Evolutionary conservation across 129 eudicot species (phyloP).

Genomic region (Silybum marianum): DNA sequence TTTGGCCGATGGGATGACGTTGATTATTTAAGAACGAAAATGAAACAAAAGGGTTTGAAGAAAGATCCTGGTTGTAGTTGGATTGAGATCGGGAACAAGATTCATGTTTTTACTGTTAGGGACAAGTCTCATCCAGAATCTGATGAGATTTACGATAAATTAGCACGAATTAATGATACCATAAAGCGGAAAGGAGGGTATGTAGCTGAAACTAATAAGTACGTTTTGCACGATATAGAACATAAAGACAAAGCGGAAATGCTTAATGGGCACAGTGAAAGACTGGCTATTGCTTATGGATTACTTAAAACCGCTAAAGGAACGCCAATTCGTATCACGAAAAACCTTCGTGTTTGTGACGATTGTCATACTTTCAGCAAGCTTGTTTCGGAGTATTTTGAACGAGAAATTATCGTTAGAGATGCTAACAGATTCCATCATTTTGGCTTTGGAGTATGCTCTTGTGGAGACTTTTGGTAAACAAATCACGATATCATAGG

Average conservation of each 20-base stretch:
- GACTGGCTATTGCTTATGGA: conserved; percentile 79
- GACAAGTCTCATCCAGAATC: conserved; percentile 76
- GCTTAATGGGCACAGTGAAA: conserved; percentile 77
- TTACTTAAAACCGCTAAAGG: conserved; percentile 50
- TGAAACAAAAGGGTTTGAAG: conserved; percentile 67
- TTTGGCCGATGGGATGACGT: conserved; percentile 71
- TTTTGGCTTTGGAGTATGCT: conserved; percentile 73
- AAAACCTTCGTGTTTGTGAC: conserved; percentile 79
- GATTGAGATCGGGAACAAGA: conserved; percentile 64
- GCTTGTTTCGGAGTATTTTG: conserved; percentile 57
- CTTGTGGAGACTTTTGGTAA: conserved; percentile 82
- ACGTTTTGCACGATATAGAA: conserved; percentile 52
- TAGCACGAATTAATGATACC: conserved; percentile 46
- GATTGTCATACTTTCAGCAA: conserved; percentile 82
- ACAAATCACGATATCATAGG: not conserved
- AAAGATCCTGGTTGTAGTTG: conserved; percentile 98
- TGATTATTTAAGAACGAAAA: conserved; percentile 58
- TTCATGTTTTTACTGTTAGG: conserved; percentile 65
- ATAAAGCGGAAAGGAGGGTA: conserved; percentile 65
- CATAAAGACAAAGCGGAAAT: conserved; percentile 56
- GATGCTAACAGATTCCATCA: conserved; percentile 93
- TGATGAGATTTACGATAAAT: conserved; percentile 50
- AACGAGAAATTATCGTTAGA: conserved; percentile 67
- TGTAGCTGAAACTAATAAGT: conserved; percentile 58
- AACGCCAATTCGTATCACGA: conserved; percentile 63